Evolutionary conservation across 805 yeast genomes (phyloP).

Genomic region (Schwanniomyces vanrijiae): DNA sequence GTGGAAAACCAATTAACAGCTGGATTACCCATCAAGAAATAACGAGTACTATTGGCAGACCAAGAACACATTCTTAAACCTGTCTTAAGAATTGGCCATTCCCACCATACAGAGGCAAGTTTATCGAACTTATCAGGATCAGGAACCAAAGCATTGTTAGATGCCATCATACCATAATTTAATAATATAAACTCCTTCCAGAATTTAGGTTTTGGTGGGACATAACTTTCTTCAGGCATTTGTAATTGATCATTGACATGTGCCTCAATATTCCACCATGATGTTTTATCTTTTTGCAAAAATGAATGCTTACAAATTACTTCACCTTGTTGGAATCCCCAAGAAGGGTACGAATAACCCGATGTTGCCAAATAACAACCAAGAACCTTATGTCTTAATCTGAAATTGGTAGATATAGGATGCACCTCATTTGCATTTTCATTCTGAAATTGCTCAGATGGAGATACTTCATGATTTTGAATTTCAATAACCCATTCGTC

Average conservation of each 20-base stretch:
- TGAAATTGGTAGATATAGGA: constrained; percentile 73
- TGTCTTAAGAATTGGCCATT: constrained; percentile 79
- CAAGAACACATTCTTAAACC: constrained; percentile 80
- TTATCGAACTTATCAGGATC: constrained; percentile 73
- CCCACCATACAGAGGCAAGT: constrained; percentile 76
- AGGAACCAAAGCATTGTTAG: constrained; percentile 79
- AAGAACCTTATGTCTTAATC: constrained; percentile 60
- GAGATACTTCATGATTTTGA: constrained; percentile 54
- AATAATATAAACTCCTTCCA: constrained; percentile 73
- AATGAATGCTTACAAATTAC: constrained; percentile 64
- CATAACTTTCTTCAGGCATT: constrained; percentile 27
- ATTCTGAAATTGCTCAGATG: constrained; percentile 39
- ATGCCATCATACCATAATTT: constrained; percentile 85
- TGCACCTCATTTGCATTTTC: constrained; percentile 58
- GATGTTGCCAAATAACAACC: constrained; percentile 81
- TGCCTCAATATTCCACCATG: constrained; percentile 82
- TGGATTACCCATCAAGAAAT: constrained; percentile 74
- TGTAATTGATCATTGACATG: constrained; percentile 54
- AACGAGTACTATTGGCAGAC: constrained; percentile 58
- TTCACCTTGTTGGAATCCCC: constrained; percentile 87
- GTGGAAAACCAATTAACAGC: constrained; percentile 65
- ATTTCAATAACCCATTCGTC: constrained; percentile 93
- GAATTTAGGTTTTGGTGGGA: constrained; percentile 48
- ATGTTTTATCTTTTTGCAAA: constrained; percentile 54
- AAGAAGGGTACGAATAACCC: constrained; percentile 65